Evolutionary conservation across 2,329 filamentous ascomycete species (phyloP).

Genomic region (Fusarium sp.): DNA sequence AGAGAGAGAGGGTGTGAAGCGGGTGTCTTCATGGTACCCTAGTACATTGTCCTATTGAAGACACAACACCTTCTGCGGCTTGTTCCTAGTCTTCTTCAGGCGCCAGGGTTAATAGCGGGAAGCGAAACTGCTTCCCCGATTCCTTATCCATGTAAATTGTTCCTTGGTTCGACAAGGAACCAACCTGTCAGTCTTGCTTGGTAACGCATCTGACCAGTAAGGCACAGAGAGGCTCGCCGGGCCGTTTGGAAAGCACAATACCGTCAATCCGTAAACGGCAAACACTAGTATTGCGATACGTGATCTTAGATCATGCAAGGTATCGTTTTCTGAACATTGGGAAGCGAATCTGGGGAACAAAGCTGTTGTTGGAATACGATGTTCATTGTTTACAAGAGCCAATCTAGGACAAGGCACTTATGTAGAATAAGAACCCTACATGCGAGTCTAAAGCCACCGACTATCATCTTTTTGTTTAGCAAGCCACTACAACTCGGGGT

Average conservation of each 20-base stretch:
- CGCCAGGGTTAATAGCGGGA: slow-evolving; percentile 17
- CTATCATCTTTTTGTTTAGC: slow-evolving; percentile 2
- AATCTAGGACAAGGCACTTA: slow-evolving; percentile 1
- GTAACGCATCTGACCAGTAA: background rate
- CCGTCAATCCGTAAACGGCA: slow-evolving; percentile 6
- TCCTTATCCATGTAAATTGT: slow-evolving; percentile 8
- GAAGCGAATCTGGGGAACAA: slow-evolving; percentile 8
- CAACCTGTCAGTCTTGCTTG: slow-evolving; percentile 26
- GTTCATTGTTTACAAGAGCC: background rate
- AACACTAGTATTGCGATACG: background rate
- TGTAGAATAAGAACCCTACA: background rate
- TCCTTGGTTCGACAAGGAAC: slow-evolving; percentile 3
- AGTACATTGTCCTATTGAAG: slow-evolving; percentile 17
- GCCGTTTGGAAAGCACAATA: slow-evolving; percentile 19
- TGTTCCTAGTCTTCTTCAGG: slow-evolving; percentile 22
- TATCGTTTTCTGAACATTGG: background rate
- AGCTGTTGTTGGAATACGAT: background rate
- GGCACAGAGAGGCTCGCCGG: slow-evolving; percentile 7
- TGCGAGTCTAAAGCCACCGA: background rate
- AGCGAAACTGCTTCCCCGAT: slow-evolving; percentile 34
- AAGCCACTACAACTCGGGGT: slow-evolving; percentile 11
- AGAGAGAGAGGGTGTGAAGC: slow-evolving; percentile 25
- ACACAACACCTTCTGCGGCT: slow-evolving; percentile 21
- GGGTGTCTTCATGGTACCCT: slow-evolving; percentile 33
- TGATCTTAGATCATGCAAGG: background rate